Base-by-base conservation (phyloP, 2,329 filamentous ascomycete genomes). In the Hysterium pulicare region DNA sequence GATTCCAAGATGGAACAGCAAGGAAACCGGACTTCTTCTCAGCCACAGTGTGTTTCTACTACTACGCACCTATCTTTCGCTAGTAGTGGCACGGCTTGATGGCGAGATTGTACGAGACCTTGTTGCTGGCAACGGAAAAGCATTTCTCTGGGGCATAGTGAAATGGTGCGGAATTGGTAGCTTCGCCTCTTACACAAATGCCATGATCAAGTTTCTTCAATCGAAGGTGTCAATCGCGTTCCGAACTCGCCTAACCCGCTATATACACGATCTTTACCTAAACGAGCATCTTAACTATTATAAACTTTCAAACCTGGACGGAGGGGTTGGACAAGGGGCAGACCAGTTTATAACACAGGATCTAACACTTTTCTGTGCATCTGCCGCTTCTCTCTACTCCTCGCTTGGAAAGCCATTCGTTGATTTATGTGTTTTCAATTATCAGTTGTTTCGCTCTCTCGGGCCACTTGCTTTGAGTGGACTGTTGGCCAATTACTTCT, bases 281-380 rank as follows among this genome's bases (percentile, higher is more conserved):
- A 95, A 95, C 64, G 86, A 94, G 43, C 90, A 93, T 54, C 80
- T 95, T 50, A 95, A 94, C 61, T 98, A 95, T 67, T 98, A 97
- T 70, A 97, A 95, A 66, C 73, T 98, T 43, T 81, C 86, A 19
- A 97, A 97, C 57, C 70, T 96, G 33, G 93, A 98, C 54, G 93
- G 93, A 9, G 91, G 91, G 1, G 83, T 97, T 30, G 91, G 90
- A 1, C 87, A 94, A 61, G 86, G 88, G 11, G 89, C 90, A 8
- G 93, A 98, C 59, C 93, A 98, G 59, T 97, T 90, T 68, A 97
- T 98, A 60, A 97, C 93, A 0, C 91, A 97, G 63, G 93, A 98
- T 65, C 75, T 98, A 23, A 97, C 93, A 0, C 76, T 95, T 1
- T 98, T 98, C 72, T 98, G 94, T 63, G 87, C 88, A 9, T 84